These are phyloP conservation scores for Talinum fruticosum DNA, from an alignment of 148 eudicot species.

Conservation along the genomic window DNA sequence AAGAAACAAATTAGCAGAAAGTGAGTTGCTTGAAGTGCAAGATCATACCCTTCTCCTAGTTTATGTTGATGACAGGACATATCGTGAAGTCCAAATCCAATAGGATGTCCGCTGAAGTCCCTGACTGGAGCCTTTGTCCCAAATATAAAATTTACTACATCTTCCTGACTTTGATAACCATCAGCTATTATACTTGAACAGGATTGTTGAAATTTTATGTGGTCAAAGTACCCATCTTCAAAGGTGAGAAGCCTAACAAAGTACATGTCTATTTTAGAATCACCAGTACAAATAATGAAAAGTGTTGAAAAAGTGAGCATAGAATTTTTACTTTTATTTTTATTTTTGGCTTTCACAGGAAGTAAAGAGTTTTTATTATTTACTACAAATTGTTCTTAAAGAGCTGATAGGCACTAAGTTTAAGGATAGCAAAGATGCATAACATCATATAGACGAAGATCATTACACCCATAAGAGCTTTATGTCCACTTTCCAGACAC, in stretches of 20 bases:
- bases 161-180: slow-evolving; percentile 22
- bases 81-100: slow-evolving; percentile 40
- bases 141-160: slow-evolving; percentile 21
- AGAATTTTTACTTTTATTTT: too few relatives aligned
- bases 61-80: slow-evolving; percentile 50
- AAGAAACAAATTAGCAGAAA: background rate
- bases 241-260: slow-evolving; percentile 55
- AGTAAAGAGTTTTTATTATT: too few relatives aligned
- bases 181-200: slow-evolving; percentile 27
- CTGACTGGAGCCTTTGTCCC: slow-evolving; percentile 24
- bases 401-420: too few relatives aligned
- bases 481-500: background rate
- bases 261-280: slow-evolving; percentile 6
- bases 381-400: too few relatives aligned
- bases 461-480: background rate
- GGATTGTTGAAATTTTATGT: slow-evolving; percentile 26
- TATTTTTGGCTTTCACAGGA: too few relatives aligned
- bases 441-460: background rate
- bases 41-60: slow-evolving; percentile 70
- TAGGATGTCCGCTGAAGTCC: slow-evolving; percentile 26
- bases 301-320: background rate
- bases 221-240: slow-evolving; percentile 69
- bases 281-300: background rate
- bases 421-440: background rate
- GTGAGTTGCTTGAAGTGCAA: slow-evolving; percentile 8